Conservation (phyloP, 176 grass and related monocot species). For the Musa troglodytarum region DNA sequence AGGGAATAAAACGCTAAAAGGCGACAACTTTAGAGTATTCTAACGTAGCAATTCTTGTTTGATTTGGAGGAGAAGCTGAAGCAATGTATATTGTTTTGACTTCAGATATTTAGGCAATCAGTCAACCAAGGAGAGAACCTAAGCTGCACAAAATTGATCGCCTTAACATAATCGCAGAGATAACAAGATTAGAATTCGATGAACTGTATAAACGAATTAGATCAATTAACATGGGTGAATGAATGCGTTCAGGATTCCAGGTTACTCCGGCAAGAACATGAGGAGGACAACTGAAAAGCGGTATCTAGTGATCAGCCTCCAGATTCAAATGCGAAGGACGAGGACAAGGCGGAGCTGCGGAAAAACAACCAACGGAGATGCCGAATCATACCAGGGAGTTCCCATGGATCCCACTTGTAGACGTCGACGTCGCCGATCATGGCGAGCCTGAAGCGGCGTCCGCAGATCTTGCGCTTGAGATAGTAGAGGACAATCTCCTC, state of each 20-base stretch:
- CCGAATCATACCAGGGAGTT: conserved; percentile 59
- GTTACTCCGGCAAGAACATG: no score
- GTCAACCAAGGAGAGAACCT: background rate
- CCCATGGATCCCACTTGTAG: conserved; percentile 90
- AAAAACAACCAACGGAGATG: background rate
- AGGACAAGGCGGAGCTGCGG: background rate
- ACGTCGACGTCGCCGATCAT: conserved; percentile 77
- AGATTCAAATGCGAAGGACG: background rate
- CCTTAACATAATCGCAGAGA: background rate
- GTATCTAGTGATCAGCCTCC: background rate
- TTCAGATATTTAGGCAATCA: background rate
- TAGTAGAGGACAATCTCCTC: conserved; percentile 96
- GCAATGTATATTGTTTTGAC: background rate
- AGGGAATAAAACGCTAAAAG: background rate
- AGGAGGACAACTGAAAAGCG: background rate
- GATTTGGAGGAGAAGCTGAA: background rate
- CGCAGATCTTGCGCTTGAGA: conserved; percentile 82
- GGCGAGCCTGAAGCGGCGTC: conserved; percentile 33
- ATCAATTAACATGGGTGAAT: no score
- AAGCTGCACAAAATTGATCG: background rate
- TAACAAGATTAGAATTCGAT: no score
- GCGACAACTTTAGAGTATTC: background rate
- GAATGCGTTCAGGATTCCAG: no score
- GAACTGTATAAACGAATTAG: no score
- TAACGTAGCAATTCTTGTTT: background rate